Conservation (phyloP, 1,284 basidiomycete genomes). For the Macrocybe sp. region DNA sequence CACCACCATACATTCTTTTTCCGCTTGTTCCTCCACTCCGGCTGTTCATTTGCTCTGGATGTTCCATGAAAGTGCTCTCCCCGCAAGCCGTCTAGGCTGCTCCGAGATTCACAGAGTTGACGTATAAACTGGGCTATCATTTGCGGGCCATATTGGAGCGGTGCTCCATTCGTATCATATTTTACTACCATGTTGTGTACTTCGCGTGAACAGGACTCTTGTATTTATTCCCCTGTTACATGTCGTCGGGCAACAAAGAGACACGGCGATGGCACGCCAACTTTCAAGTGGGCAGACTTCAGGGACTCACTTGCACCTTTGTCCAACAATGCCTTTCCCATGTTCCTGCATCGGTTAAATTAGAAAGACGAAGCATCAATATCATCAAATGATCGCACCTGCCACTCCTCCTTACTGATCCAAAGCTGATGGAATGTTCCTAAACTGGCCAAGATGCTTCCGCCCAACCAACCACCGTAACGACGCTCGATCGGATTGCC, state of each 20-base stretch:
- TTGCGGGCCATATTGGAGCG: too few species aligned
- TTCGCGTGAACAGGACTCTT: too few species aligned
- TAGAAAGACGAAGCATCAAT: constrained; percentile 1
- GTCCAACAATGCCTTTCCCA: constrained; percentile 70
- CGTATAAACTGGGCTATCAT: too few species aligned
- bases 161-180: too few species aligned
- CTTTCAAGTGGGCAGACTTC: too few species aligned
- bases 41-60: constrained; percentile 3
- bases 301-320: constrained; percentile 63
- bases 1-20: background rate
- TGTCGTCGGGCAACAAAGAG: constrained; percentile 1
- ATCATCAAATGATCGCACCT: constrained; percentile 43
- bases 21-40: background rate
- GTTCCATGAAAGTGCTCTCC: background rate
- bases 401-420: constrained; percentile 91
- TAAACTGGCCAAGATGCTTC: constrained; percentile 87
- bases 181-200: too few species aligned
- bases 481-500: constrained; percentile 85
- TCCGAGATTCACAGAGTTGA: too few species aligned
- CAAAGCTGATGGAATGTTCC: constrained; percentile 97
- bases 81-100: too few species aligned
- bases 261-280: too few species aligned
- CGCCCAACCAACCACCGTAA: constrained; percentile 91
- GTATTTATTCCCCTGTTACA: background rate
- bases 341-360: constrained; percentile 50